Base-by-base conservation (phyloP, 2,329 filamentous ascomycete species). In the Aureobasidium sp. region DNA sequence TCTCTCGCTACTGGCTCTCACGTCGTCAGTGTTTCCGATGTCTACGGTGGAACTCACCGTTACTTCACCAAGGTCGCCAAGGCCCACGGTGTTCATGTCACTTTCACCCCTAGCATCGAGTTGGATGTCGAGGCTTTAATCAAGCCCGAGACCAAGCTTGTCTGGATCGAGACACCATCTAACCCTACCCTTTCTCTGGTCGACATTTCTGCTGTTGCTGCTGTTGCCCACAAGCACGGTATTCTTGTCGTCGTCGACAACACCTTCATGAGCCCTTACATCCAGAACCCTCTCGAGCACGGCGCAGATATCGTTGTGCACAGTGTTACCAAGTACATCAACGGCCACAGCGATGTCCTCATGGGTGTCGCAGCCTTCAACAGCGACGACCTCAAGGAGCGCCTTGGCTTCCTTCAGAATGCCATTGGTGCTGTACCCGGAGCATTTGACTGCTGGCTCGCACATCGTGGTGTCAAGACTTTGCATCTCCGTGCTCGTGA, bases 161-260 rank as follows among this genome's bases (percentile, higher is more conserved):
- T 99, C 72, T 99, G 94, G 94, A 97, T 99, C 72, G 91, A 99
- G 79, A 88, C 86, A 10, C 94, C 94, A 27, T 94, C 89, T 69
- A 99, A 99, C 79, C 94, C 94, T 0, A 99, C 94, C 7, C 82
- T 99, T 62, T 86, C 89, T 32, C 83, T 99, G 52, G 93, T 97
- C 67, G 93, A 99, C 77, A 96, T 99, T 73, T 83, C 89, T 69
- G 87, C 90, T 59, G 89, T 99, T 44, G 88, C 89, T 32, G 85
- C 85, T 32, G 83, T 88, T 61, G 94, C 94, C 20, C 94, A 97
- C 76, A 81, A 87, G 70, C 89, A 90, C 71, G 93, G 92, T 65
- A 90, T 97, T 70, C 82, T 90, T 73, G 94, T 99, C 47, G 94
- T 99, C n/a, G 94, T 99, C 46, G 94, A 99, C 80, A 99, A 99